phyloP scores from a whole-genome alignment of 2,329 filamentous ascomycete species.

The Aureobasidium sp. region DNA sequence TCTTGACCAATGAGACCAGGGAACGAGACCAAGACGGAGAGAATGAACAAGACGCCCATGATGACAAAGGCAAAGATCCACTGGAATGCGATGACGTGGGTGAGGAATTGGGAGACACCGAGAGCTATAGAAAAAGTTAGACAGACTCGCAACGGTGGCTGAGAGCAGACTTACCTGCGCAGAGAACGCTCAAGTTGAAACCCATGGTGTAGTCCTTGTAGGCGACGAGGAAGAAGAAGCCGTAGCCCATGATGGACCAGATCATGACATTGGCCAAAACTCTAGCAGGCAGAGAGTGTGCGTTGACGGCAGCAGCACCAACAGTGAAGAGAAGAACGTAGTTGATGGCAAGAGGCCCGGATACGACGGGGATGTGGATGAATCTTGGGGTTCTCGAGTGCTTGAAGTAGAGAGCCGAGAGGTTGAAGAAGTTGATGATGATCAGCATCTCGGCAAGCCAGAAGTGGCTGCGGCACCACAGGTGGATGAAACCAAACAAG shows the following conservation, averaged over 20 bases:
- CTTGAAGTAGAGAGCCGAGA: slow-evolving; percentile 70
- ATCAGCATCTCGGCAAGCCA: slow-evolving; percentile 68
- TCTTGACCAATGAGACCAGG: slow-evolving; percentile 56
- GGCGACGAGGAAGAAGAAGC: slow-evolving; percentile 62
- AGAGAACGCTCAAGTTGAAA: slow-evolving; percentile 65
- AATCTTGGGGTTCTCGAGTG: slow-evolving; percentile 53
- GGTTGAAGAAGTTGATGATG: slow-evolving; percentile 73
- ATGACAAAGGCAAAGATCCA: slow-evolving; percentile 90
- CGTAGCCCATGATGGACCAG: slow-evolving; percentile 73
- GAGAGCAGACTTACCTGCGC: slow-evolving; percentile 48
- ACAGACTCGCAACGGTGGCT: not conserved
- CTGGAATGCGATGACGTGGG: slow-evolving; percentile 61
- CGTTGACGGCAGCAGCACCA: slow-evolving; percentile 72
- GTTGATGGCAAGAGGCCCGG: slow-evolving; percentile 75
- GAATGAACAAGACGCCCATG: slow-evolving; percentile 64
- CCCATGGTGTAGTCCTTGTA: slow-evolving; percentile 75
- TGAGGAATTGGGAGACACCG: slow-evolving; percentile 66
- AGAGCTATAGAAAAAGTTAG: slow-evolving; percentile 40
- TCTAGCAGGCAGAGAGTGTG: slow-evolving; percentile 57
- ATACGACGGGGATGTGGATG: slow-evolving; percentile 68
- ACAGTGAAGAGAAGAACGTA: slow-evolving; percentile 85
- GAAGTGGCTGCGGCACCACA: slow-evolving; percentile 72
- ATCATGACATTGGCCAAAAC: slow-evolving; percentile 82
- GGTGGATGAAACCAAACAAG: slow-evolving; percentile 71
- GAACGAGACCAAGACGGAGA: slow-evolving; percentile 56